These are phyloP conservation scores for Panicum miliaceum DNA, from an alignment of 176 grass and related monocot species.

Conservation along the genomic window DNA sequence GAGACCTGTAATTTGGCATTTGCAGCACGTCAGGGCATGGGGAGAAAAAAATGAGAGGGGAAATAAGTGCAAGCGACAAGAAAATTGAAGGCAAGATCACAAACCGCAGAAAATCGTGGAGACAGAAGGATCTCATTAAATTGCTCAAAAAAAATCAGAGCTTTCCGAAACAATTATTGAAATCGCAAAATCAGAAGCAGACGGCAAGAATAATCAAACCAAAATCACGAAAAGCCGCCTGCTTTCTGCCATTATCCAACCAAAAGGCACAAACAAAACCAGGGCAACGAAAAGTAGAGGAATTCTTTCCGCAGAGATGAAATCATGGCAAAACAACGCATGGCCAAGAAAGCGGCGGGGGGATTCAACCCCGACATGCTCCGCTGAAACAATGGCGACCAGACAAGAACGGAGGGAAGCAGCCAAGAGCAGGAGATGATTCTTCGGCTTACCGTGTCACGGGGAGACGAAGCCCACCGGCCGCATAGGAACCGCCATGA, in stretches of 20 bases:
- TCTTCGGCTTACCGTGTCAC: conserved; percentile 53
- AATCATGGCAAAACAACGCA: conserved; percentile 18
- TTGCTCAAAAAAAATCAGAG: conserved; percentile 1
- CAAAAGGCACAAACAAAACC: background rate
- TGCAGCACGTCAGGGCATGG: conserved; percentile 30
- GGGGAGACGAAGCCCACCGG: conserved; percentile 34
- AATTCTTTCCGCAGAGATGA: background rate
- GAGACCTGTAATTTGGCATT: conserved; percentile 62
- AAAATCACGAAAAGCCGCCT: background rate
- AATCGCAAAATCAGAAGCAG: conserved; percentile 6
- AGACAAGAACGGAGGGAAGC: conserved; percentile 13
- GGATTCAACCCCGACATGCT: background rate
- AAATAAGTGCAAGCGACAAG: conserved; percentile 35
- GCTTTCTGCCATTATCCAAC: conserved; percentile 14
- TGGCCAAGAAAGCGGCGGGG: background rate
- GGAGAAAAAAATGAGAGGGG: background rate
- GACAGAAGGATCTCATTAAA: conserved; percentile 37
- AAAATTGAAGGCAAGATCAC: conserved; percentile 23
- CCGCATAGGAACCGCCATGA: conserved; percentile 37
- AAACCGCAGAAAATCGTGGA: background rate
- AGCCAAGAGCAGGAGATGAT: conserved; percentile 42
- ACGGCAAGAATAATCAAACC: conserved; percentile 19
- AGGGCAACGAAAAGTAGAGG: background rate
- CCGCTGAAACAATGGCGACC: conserved; percentile 24
- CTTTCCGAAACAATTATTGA: conserved; percentile 12